Base-by-base conservation (phyloP, 176 grass and related monocot species). In the Carex parvula region DNA sequence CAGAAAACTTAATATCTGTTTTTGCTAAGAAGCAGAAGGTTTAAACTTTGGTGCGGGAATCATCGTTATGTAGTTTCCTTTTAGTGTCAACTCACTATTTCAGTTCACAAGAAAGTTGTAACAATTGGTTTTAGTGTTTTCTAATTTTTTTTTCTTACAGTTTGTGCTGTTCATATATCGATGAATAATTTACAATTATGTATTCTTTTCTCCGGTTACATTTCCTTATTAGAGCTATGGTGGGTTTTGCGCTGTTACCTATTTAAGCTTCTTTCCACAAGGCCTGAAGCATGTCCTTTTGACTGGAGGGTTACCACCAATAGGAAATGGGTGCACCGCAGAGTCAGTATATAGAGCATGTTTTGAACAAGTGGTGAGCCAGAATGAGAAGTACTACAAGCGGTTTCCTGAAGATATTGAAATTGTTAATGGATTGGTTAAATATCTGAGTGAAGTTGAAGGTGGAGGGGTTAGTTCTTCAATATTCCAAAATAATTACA, bases 201-300 rank as follows among this genome's bases (percentile, higher is more conserved):
- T 53, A 26, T 39, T 75, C 10, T 54, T 75, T 30, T 53, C 44
- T 75, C 71, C 14, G 3, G 56, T 84, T 33, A 46, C 24, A 66
- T 67, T 82, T 53, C 20, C 46, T 4, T 62, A 79, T 60, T 84
- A 98, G 95, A 98, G 95, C 85, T 98, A 93, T 32, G 93, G 95
- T 79, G 95, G 91, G 80, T 98, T 98, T 88, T 98, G 95, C 81
- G 95, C 92, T 42, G 92, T 95, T 86, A 95, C 92, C 13, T 98
- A 98, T 90, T 88, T 98, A 85, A 98, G 95, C 90, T 95, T 93
- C 88, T 92, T 89, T 71, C 93, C 95, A 79, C 84, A 95, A 93
- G 95, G 93, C 84, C 85, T 98, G 86, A 94, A 95, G 80, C 83
- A 86, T 89, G 91, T 95, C 64, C 90, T 98, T 86, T 85, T 98